Conservation (phyloP, 2,329 filamentous ascomycete species). For the Arthrinium phaeospermum region DNA sequence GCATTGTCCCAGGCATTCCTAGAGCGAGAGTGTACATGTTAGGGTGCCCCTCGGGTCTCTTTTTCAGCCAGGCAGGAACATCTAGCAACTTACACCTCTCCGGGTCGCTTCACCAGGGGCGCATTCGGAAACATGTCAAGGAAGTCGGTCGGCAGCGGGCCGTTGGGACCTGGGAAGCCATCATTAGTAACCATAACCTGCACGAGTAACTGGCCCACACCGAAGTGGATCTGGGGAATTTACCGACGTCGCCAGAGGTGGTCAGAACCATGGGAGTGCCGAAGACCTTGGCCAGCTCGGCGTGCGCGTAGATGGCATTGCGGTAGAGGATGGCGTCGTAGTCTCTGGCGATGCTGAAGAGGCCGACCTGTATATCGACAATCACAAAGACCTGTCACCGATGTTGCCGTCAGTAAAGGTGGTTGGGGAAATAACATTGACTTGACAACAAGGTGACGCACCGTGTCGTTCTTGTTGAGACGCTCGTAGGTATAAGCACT, state of each 20-base stretch:
- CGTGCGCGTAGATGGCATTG: slow-evolving; percentile 71
- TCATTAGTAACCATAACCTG: background rate
- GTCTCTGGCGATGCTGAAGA: slow-evolving; percentile 67
- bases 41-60: background rate
- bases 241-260: slow-evolving; percentile 67
- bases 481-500: slow-evolving; percentile 40
- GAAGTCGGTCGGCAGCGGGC: slow-evolving; percentile 73
- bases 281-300: slow-evolving; percentile 69
- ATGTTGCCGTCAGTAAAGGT: slow-evolving; percentile 31
- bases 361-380: slow-evolving; percentile 65
- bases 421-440: slow-evolving; percentile 23
- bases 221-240: background rate
- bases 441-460: slow-evolving; percentile 18
- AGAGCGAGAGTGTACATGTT: too few relatives aligned
- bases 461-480: slow-evolving; percentile 41
- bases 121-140: slow-evolving; percentile 69
- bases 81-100: slow-evolving; percentile 58
- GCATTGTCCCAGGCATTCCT: slow-evolving; percentile 75
- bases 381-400: slow-evolving; percentile 59
- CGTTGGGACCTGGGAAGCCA: slow-evolving; percentile 65
- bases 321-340: slow-evolving; percentile 69
- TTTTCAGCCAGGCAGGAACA: background rate
- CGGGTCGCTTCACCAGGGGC: slow-evolving; percentile 69
- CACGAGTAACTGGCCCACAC: background rate
- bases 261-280: slow-evolving; percentile 72